These are phyloP conservation scores for Dimargaris xerosporica DNA, from an alignment of 192 early-diverging fungal species.

Conservation along the genomic window DNA sequence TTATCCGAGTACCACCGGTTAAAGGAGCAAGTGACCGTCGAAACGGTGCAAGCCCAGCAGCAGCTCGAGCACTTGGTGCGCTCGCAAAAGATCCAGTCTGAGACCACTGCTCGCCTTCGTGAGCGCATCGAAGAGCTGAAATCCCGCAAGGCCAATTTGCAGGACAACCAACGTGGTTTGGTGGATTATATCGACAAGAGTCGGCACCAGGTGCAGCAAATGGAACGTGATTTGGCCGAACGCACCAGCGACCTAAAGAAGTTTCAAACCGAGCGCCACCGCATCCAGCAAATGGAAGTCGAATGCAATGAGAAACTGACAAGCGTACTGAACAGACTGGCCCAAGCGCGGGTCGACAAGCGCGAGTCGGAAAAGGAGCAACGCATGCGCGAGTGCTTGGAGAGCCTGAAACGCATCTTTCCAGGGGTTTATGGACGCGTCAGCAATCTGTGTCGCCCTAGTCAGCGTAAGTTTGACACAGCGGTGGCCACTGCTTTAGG, in stretches of 20 bases:
- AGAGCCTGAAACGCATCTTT: conserved; percentile 69
- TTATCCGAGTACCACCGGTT: conserved; percentile 38
- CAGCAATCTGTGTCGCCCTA: conserved; percentile 80
- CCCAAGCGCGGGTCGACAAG: conserved; percentile 67
- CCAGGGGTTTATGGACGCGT: conserved; percentile 82
- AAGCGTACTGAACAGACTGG: conserved; percentile 55
- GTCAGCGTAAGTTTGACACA: conserved; percentile 77
- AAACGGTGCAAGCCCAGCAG: conserved; percentile 54
- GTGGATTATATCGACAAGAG: conserved; percentile 19
- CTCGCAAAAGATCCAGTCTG: conserved; percentile 41
- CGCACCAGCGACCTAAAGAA: conserved; percentile 38
- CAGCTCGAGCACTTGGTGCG: conserved; percentile 49
- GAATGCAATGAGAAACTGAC: conserved; percentile 79
- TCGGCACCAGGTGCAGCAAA: conserved; percentile 13
- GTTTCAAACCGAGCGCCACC: conserved; percentile 44
- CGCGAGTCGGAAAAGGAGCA: conserved; percentile 69
- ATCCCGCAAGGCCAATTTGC: conserved; percentile 26
- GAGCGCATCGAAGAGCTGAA: conserved; percentile 37
- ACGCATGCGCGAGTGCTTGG: conserved; percentile 58
- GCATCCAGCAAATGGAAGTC: conserved; percentile 38
- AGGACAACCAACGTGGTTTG: conserved; percentile 28
- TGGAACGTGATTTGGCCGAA: conserved; percentile 29
- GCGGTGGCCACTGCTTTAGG: conserved; percentile 81
- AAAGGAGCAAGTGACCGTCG: conserved; percentile 52
- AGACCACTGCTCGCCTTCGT: conserved; percentile 38